Evolutionary conservation across 176 grass and related monocot species (phyloP), one percentile per base, ranked within the genome.

Genomic region (Poa pratensis): DNA sequence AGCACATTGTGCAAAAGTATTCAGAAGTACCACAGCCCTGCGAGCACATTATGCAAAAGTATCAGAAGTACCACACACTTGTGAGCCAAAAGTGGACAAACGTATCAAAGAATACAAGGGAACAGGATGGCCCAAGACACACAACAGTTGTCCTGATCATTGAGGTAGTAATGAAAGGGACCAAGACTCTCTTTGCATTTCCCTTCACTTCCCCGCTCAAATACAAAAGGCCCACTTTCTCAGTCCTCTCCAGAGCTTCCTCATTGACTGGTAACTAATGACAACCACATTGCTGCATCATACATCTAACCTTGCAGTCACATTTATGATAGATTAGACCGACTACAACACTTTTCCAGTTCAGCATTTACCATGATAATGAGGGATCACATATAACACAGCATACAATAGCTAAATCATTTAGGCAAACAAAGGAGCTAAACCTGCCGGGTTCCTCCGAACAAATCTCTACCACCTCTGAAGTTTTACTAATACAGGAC

Each of bases 401-500:
- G 20, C 81, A 76, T 80, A 84, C 76, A 76, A 54, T 43, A 19
- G 71, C 59, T 80, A 87, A 46, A 76, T 64, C 20, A 11, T 86
- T 86, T 86, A 11, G n/a, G 66, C 23, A 70, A 65, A 67, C 63
- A 79, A 79, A 34, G 6, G 35, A 70, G 75, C 37, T 28, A 86
- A 39, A 79, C 49, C 75, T 70, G 63, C 50, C 6, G 74, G 55
- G 34, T 79, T 75, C 75, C 80, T 82, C 79, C 65, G 39, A 80
- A 53, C 73, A 90, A 90, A 69, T 80, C 30, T 58, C 58, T 75
- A 90, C 73, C 51, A 87, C 22, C 10, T 75, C 80, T 61, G 55
- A 46, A 65, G 48, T 80, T 83, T 83, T 67, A 83, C 66, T 58
- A 83, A 49, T 83, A 86, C 84, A 85, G n/a, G n/a, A 85, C 34